Evolutionary conservation across 2,329 filamentous ascomycete species (phyloP).

Genomic region (Chalaropsis thielavioides): DNA sequence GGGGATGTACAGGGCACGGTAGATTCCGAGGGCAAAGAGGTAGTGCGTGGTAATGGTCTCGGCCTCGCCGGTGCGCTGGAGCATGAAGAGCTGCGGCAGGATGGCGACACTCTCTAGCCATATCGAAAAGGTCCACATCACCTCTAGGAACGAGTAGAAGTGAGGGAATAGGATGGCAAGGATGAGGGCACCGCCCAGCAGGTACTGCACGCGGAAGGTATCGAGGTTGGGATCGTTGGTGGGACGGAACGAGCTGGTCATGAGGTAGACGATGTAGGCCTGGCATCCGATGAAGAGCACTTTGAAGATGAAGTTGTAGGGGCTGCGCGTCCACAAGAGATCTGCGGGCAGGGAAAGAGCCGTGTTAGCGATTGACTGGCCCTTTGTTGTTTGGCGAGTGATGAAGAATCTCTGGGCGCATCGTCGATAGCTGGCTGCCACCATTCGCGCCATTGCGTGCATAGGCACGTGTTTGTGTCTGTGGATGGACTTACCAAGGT

Average conservation of each 20-base stretch:
- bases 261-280: constrained; percentile 91
- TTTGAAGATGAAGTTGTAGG: constrained; percentile 94
- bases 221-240: constrained; percentile 95
- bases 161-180: constrained; percentile 75
- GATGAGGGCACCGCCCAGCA: constrained; percentile 65
- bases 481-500: constrained; percentile 48
- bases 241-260: constrained; percentile 94
- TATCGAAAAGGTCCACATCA: constrained; percentile 94
- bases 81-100: constrained; percentile 92
- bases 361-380: constrained; percentile 5
- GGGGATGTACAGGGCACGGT: constrained; percentile 90
- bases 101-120: constrained; percentile 97
- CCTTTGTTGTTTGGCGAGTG: background rate
- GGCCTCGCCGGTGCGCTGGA: constrained; percentile 92
- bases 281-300: constrained; percentile 84
- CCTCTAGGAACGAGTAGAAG: constrained; percentile 68
- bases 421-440: background rate
- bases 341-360: constrained; percentile 35
- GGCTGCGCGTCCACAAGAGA: constrained; percentile 66
- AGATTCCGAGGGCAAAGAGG: constrained; percentile 80
- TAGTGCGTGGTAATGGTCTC: constrained; percentile 99
- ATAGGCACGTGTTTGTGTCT: background rate
- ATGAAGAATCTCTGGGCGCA: background rate
- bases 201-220: constrained; percentile 92
- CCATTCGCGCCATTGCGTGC: background rate